A percentile compares a stretch with the other conserved stretches of the same genome.
phyloP scores from a whole-genome alignment of 179 eudicot species.

The Actinidia polygama region DNA sequence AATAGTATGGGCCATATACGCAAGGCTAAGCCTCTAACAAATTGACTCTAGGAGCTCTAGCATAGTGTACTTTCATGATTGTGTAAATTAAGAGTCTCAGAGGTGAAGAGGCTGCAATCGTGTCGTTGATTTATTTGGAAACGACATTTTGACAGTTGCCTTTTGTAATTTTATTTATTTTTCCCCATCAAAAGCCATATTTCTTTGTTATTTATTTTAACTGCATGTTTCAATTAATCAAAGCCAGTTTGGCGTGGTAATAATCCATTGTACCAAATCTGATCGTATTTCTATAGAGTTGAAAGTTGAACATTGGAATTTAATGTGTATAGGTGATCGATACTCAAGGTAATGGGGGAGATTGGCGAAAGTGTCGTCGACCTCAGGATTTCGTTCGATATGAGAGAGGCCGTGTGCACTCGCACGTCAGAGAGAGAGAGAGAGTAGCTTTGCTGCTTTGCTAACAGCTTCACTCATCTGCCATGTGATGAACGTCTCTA shows the following conservation, averaged over 20 bases:
- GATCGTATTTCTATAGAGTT: too few relatives aligned
- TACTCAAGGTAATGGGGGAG: background rate
- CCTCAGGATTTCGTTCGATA: background rate
- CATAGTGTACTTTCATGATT: background rate
- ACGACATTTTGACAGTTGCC: background rate
- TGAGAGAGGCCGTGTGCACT: too few relatives aligned
- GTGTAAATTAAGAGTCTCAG: background rate
- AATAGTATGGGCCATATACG: conserved; percentile 96
- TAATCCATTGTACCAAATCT: too few relatives aligned
- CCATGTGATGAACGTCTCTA: too few relatives aligned
- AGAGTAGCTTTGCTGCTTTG: background rate
- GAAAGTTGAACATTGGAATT: background rate
- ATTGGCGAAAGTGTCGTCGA: background rate
- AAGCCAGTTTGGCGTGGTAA: too few relatives aligned
- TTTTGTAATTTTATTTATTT: background rate
- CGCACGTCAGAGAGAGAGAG: background rate
- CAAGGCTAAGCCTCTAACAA: conserved; percentile 81
- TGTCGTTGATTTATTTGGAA: background rate
- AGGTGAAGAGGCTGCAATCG: background rate
- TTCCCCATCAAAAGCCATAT: background rate
- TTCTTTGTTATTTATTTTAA: background rate
- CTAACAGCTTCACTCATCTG: too few relatives aligned
- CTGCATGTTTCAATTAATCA: too few relatives aligned
- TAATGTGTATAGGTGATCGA: background rate
- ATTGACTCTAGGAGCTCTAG: conserved; percentile 12